phyloP scores from a whole-genome alignment of 129 eudicot genomes.

The Apium graveolens region DNA sequence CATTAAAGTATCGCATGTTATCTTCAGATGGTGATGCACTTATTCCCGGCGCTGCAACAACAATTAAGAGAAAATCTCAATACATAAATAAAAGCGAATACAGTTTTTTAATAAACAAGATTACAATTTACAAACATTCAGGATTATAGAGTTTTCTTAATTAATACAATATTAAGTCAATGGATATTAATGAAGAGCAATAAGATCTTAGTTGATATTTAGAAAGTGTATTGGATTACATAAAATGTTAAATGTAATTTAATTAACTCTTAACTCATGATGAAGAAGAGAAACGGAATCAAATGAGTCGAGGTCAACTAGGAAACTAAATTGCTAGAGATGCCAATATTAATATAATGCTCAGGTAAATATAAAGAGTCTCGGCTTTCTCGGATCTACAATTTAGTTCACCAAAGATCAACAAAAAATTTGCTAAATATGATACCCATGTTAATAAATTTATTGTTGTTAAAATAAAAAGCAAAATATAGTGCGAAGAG shows the following conservation, averaged over 20 bases:
- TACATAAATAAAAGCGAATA: background rate
- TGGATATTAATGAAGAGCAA: too few species aligned
- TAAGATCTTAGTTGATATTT: too few species aligned
- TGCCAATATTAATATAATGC: background rate
- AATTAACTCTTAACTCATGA: background rate
- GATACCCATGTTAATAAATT: background rate
- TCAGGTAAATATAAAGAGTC: background rate
- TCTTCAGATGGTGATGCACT: slow-evolving; percentile 99
- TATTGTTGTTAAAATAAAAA: background rate
- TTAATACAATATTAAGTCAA: too few species aligned
- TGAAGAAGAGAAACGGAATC: too few species aligned
- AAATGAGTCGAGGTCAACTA: too few species aligned
- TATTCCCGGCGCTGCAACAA: slow-evolving; percentile 87
- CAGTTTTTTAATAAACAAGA: background rate
- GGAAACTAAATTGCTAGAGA: background rate
- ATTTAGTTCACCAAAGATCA: background rate
- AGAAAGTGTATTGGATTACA: background rate
- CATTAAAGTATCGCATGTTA: slow-evolving; percentile 94
- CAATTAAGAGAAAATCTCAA: slow-evolving; percentile 12
- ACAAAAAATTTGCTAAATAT: background rate
- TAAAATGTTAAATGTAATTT: too few species aligned
- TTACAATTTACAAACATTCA: background rate
- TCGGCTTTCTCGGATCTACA: background rate
- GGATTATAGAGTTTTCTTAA: background rate
- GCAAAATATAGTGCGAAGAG: background rate